phyloP scores from a whole-genome alignment of 2,329 filamentous ascomycete species.

The Chaetomium sp. region DNA sequence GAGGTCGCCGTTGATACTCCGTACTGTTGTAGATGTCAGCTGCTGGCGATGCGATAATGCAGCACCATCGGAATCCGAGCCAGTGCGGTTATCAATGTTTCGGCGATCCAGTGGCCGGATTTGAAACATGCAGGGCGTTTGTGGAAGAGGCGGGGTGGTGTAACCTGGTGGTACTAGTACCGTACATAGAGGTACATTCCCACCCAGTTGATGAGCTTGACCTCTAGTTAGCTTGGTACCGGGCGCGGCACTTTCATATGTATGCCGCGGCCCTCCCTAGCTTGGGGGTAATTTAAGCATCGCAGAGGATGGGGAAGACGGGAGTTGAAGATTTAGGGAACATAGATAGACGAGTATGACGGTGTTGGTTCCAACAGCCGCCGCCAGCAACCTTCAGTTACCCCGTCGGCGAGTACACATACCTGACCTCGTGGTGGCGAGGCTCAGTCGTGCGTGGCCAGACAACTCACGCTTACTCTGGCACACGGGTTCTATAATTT shows the following conservation, averaged over 20 bases:
- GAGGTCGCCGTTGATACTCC: not conserved
- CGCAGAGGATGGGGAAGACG: not conserved
- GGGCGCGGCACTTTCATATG: conserved; percentile 17
- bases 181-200: not conserved
- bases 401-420: not conserved
- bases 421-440: not conserved
- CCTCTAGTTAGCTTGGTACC: not conserved
- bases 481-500: conserved; percentile 3
- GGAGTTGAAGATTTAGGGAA: not conserved
- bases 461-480: conserved; percentile 1
- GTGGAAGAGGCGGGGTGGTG: conserved; percentile 14
- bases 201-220: not conserved
- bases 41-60: not conserved
- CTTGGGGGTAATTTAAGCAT: not conserved
- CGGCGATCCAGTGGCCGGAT: not conserved
- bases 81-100: not conserved
- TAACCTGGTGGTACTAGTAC: conserved; percentile 5
- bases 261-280: conserved; percentile 5
- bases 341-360: not conserved
- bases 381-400: not conserved
- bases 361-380: conserved; percentile 9
- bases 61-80: not conserved
- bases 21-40: not conserved
- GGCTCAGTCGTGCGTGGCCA: not conserved
- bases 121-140: conserved; percentile 21